Evolutionary conservation across 441 rosid genomes (phyloP).

Genomic region (Rhodomyrtus psidioides): DNA sequence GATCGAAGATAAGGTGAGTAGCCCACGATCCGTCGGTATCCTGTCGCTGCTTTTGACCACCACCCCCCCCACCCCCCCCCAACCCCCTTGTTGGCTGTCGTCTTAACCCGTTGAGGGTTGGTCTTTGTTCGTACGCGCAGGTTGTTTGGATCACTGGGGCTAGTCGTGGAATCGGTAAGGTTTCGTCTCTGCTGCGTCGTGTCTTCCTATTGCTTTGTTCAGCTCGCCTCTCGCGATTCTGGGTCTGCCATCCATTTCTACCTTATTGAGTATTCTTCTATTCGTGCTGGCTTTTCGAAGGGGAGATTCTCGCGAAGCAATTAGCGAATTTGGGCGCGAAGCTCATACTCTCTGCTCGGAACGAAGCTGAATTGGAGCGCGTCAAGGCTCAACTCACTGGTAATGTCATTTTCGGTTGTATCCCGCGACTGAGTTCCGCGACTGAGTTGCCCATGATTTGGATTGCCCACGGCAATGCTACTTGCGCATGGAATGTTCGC

Average conservation of each 20-base stretch:
- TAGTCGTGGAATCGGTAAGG: conserved; percentile 83
- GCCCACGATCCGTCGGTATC: background rate
- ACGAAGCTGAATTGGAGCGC: conserved; percentile 60
- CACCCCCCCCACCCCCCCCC: no score
- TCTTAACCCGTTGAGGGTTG: background rate
- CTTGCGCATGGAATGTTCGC: background rate
- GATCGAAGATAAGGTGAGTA: conserved; percentile 64
- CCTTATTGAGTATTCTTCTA: background rate
- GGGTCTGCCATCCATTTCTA: background rate
- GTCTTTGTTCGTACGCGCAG: conserved; percentile 16
- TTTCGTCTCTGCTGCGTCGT: background rate
- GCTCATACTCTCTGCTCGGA: conserved; percentile 83
- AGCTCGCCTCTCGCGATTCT: background rate
- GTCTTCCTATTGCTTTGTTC: background rate
- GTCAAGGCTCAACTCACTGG: conserved; percentile 69
- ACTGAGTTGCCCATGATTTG: background rate
- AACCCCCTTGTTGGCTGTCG: background rate
- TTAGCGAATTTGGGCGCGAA: conserved; percentile 80
- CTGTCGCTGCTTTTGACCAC: background rate
- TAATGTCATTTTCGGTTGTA: conserved; percentile 7
- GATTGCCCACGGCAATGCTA: background rate
- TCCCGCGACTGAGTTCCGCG: background rate
- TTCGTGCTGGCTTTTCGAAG: conserved; percentile 23
- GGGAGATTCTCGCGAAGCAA: conserved; percentile 79
- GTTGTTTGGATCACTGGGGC: conserved; percentile 96